Evolutionary conservation across 139 green algal genomes (phyloP), one percentile per base, ranked within the genome.

Genomic region (Bryopsis sp.): DNA sequence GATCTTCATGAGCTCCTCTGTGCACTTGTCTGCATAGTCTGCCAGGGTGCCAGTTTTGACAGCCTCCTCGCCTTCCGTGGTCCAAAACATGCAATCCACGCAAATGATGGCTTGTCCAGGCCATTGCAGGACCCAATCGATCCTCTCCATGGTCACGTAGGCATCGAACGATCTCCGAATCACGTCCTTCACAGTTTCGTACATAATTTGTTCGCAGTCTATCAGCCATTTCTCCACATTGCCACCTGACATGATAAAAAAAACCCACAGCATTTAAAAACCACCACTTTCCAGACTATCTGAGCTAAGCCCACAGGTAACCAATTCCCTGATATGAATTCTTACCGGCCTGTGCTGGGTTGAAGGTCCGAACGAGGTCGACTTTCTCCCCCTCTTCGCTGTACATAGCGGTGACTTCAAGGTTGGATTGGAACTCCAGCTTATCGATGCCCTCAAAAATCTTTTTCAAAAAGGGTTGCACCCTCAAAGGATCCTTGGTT

Each of bases 201-300:
- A 69, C 86, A 92, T 92, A 26, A 78, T 71, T 3, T 75, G 70
- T 76, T 91, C 83, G 36, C 78, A 85, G 60, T 93, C 87, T 36
- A 90, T 90, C 8, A 93, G 77, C 87, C 87, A 93, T 4, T 79
- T 79, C 81, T 93, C 87, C 47, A 93, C 87, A 47, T 82, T 80
- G 71, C 83, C 85, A n/a, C n/a, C n/a, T n/a, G n/a, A n/a, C 8
- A 37, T 54, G 29, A n/a, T 8, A 2, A 57, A 8, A 39, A 37
- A 38, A n/a, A 47, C 28, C n/a, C 8, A 39, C 7, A 32, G 19
- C 26, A 8, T n/a, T n/a, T n/a, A n/a, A n/a, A n/a, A n/a, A n/a
- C n/a, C n/a, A n/a, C n/a, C n/a, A n/a, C n/a, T n/a, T n/a, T n/a
- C n/a, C n/a, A n/a, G n/a, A n/a, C n/a, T n/a, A n/a, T n/a, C n/a